These are phyloP conservation scores for Trypanosoma mega DNA, from an alignment of 208 protist genomes.

Conservation along the genomic window DNA sequence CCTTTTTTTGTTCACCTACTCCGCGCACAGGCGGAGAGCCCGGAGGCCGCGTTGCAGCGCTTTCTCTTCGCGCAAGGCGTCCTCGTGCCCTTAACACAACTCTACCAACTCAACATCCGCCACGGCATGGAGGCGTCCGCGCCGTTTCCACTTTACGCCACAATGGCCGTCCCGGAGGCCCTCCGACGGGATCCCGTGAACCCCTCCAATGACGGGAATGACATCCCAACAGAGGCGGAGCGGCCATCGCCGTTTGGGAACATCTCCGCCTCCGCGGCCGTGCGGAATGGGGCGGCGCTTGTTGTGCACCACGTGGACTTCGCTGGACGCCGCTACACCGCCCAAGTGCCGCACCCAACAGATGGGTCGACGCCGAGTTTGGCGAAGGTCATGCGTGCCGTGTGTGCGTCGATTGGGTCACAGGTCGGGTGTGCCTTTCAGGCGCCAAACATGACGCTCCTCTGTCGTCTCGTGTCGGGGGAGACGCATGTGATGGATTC, in stretches of 20 bases:
- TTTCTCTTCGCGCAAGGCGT: constrained; percentile 41
- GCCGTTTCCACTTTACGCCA: not conserved
- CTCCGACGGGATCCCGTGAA: not conserved
- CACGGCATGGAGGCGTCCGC: not conserved
- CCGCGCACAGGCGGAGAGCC: not conserved
- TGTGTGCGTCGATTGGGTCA: constrained; percentile 5
- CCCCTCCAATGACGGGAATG: no score
- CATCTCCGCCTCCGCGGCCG: no score
- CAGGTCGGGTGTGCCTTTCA: constrained; percentile 15
- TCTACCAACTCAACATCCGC: constrained; percentile 30
- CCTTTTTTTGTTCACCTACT: constrained; percentile 22
- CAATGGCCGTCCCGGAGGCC: not conserved
- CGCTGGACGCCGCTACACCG: constrained; percentile 6
- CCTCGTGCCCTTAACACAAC: constrained; percentile 30
- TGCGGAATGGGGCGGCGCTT: no score
- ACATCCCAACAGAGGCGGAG: no score
- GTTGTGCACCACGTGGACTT: constrained; percentile 11
- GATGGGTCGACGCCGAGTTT: constrained; percentile 3
- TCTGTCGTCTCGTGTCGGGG: not conserved
- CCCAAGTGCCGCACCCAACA: not conserved
- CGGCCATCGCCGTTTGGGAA: no score
- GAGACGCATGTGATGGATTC: constrained; percentile 1
- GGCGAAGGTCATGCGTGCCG: not conserved
- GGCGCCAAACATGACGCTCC: constrained; percentile 12
- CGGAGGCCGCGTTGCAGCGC: constrained; percentile 7